Evolutionary conservation across 805 yeast species (phyloP).

Genomic region (Maudiozyma turicensis): DNA sequence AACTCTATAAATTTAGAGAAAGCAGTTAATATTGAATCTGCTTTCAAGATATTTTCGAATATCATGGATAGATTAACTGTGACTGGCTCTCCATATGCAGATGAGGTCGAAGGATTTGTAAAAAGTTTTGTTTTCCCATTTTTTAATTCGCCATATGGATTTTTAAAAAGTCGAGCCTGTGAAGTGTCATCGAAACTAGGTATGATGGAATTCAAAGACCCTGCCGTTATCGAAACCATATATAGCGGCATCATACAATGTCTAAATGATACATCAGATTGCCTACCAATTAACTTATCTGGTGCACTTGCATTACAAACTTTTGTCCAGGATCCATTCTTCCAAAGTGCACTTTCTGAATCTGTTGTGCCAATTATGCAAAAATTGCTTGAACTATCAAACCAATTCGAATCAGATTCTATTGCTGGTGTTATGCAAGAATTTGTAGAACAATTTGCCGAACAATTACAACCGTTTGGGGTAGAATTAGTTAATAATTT

Average conservation of each 20-base stretch:
- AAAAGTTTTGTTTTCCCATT: conserved; percentile 60
- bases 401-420: conserved; percentile 78
- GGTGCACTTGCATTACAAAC: conserved; percentile 83
- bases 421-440: conserved; percentile 90
- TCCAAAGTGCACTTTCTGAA: conserved; percentile 56
- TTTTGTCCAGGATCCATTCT: conserved; percentile 52
- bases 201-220: conserved; percentile 42
- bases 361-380: conserved; percentile 79
- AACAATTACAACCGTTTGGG: conserved; percentile 86
- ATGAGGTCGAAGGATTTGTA: conserved; percentile 63
- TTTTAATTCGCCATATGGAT: conserved; percentile 49
- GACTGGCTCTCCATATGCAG: conserved; percentile 45
- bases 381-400: conserved; percentile 59
- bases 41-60: conserved; percentile 68
- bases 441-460: conserved; percentile 80
- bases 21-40: conserved; percentile 68
- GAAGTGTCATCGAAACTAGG: conserved; percentile 59
- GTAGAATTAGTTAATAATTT: conserved; percentile 53
- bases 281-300: conserved; percentile 69
- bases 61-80: conserved; percentile 49
- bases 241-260: conserved; percentile 38
- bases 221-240: conserved; percentile 29
- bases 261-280: conserved; percentile 33
- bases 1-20: conserved; percentile 33
- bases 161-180: conserved; percentile 67